Evolutionary conservation across 257 asterid genomes (phyloP).

Genomic region (Coffea eugenioides): DNA sequence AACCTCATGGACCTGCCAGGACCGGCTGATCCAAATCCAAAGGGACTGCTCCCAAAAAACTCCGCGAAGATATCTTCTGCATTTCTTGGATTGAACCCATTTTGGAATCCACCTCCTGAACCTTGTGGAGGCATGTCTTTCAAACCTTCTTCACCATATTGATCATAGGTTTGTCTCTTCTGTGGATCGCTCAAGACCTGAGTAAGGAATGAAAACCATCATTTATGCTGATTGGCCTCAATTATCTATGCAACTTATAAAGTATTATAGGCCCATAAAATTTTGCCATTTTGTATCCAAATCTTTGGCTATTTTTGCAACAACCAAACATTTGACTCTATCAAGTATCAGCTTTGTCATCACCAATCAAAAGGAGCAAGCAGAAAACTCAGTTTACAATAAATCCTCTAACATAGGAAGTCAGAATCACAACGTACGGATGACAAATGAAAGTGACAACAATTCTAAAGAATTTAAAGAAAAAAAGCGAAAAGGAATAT

Average conservation of each 20-base stretch:
- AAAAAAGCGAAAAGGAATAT: background rate
- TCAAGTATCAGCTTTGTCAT: background rate
- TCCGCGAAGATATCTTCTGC: conserved; percentile 96
- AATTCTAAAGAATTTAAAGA: background rate
- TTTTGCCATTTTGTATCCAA: background rate
- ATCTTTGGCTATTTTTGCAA: background rate
- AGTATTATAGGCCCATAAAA: background rate
- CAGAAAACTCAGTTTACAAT: background rate
- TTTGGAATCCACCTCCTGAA: conserved; percentile 36
- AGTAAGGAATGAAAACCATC: background rate
- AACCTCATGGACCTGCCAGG: conserved; percentile 51
- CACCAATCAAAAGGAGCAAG: no score
- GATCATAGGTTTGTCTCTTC: conserved; percentile 73
- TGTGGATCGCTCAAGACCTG: conserved; percentile 91
- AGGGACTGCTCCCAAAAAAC: conserved; percentile 89
- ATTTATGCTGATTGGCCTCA: background rate
- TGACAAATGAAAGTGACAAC: no score
- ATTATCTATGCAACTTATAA: background rate
- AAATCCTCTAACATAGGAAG: background rate
- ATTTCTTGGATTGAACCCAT: conserved; percentile 60
- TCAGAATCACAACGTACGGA: background rate
- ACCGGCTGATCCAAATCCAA: conserved; percentile 59
- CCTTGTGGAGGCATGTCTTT: conserved; percentile 66
- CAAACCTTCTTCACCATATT: conserved; percentile 83
- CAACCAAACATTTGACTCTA: background rate